Percentiles rank a stretch among this genome's conserved stretches.
Conservation (phyloP, 1,284 basidiomycete genomes). For the Fomitopsis schrenkii region DNA sequence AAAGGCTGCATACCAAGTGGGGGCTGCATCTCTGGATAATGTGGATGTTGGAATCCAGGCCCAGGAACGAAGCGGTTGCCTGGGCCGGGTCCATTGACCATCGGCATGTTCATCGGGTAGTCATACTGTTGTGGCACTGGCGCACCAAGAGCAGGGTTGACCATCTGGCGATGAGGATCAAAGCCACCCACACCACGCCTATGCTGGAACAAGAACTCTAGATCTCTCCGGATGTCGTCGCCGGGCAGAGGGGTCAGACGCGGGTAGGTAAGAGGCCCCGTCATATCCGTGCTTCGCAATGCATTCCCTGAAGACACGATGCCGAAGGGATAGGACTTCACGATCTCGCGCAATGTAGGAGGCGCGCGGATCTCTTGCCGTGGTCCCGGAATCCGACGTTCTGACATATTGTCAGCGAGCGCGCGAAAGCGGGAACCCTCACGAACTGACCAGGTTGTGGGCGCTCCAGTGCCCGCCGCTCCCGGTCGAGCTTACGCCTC, state of each 20-base stretch:
- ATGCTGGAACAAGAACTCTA: constrained; percentile 51
- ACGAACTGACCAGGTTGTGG: constrained; percentile 56
- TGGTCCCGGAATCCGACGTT: constrained; percentile 30
- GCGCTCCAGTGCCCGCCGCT: constrained; percentile 70
- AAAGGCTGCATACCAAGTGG: constrained; percentile 18
- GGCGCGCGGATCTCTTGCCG: constrained; percentile 27
- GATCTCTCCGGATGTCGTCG: constrained; percentile 48
- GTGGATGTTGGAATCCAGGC: constrained; percentile 13
- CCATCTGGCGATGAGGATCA: constrained; percentile 21
- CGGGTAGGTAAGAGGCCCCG: constrained; percentile 41
- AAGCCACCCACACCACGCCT: constrained; percentile 27
- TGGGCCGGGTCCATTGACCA: constrained; percentile 17
- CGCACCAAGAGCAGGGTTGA: constrained; percentile 27
- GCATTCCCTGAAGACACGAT: constrained; percentile 12
- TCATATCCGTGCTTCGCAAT: constrained; percentile 10
- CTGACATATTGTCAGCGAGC: constrained; percentile 13
- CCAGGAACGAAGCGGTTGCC: constrained; percentile 16
- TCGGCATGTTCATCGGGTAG: constrained; percentile 17
- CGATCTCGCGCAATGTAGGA: constrained; percentile 31
- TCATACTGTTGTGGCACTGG: constrained; percentile 24
- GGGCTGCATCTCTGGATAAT: constrained; percentile 9
- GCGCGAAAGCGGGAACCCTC: not conserved
- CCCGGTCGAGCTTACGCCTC: constrained; percentile 74
- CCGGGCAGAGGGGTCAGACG: constrained; percentile 47
- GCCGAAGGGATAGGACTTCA: constrained; percentile 28